phyloP scores from a whole-genome alignment of 495 filamentous ascomycete species.

The Peziza echinospora region DNA sequence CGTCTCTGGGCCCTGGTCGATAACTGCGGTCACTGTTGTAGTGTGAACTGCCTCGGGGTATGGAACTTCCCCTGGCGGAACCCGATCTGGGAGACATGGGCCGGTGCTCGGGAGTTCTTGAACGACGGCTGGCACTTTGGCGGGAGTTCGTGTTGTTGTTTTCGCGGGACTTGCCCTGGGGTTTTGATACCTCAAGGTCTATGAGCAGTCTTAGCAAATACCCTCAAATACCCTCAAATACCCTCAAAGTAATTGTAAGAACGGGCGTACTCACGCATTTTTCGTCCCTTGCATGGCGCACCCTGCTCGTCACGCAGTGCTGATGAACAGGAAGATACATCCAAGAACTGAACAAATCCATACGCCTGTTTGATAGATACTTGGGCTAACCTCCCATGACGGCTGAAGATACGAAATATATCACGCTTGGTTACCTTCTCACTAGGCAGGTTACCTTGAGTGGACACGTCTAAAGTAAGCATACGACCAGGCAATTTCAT shows the following conservation, averaged over 20 bases:
- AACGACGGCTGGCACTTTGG: conserved; percentile 30
- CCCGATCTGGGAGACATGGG: conserved; percentile 25
- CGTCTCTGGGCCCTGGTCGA: conserved; percentile 17
- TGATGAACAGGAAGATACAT: conserved; percentile 42
- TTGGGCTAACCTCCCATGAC: conserved; percentile 73
- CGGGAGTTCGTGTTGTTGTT: too few species aligned
- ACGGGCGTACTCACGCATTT: conserved; percentile 64
- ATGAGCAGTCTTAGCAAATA: too few species aligned
- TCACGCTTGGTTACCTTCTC: conserved; percentile 87
- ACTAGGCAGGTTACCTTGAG: conserved; percentile 69
- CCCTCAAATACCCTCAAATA: conserved; percentile 2
- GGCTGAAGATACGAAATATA: conserved; percentile 71
- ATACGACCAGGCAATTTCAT: background rate
- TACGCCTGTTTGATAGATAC: conserved; percentile 94
- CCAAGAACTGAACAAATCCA: conserved; percentile 88
- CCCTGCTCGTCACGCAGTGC: conserved; percentile 64
- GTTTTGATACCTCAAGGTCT: conserved; percentile 90
- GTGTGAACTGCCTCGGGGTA: background rate
- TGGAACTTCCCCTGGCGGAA: background rate
- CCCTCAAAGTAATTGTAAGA: conserved; percentile 1
- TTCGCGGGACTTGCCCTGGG: conserved; percentile 54
- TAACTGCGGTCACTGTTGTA: conserved; percentile 26
- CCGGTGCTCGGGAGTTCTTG: conserved; percentile 48
- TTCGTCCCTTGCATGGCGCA: conserved; percentile 52
- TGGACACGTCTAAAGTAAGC: conserved; percentile 1